These are phyloP conservation scores for Starmera pachycereana DNA, from an alignment of 805 yeast species.

Conservation along the genomic window DNA sequence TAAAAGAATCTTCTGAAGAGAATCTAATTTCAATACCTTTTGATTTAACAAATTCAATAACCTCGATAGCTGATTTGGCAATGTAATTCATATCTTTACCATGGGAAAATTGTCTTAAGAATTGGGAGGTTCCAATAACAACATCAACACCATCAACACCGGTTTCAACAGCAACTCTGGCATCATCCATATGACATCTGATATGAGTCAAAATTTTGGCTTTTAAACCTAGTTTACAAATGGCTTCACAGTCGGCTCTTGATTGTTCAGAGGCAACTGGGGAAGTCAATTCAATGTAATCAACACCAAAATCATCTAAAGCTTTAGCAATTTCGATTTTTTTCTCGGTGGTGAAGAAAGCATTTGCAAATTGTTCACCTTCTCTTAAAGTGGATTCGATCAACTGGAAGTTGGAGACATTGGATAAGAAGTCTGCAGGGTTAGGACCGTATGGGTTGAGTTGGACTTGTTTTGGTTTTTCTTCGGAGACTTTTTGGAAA, in stretches of 20 bases:
- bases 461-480: constrained; percentile 23
- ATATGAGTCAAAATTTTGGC: constrained; percentile 95
- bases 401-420: constrained; percentile 79
- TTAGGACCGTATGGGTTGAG: constrained; percentile 90
- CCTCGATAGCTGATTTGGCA: constrained; percentile 92
- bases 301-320: constrained; percentile 94
- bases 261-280: constrained; percentile 97
- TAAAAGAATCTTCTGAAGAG: constrained; percentile 94
- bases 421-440: constrained; percentile 85
- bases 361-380: constrained; percentile 98
- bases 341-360: constrained; percentile 89
- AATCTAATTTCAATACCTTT: constrained; percentile 96
- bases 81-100: constrained; percentile 98
- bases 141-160: constrained; percentile 98
- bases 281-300: constrained; percentile 93
- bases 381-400: constrained; percentile 95
- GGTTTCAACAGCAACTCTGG: constrained; percentile 90
- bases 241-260: constrained; percentile 91
- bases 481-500: constrained; percentile 39
- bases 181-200: constrained; percentile 99
- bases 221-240: constrained; percentile 92
- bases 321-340: constrained; percentile 97
- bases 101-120: constrained; percentile 85
- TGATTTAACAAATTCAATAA: constrained; percentile 92
- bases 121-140: constrained; percentile 90